Conservation (phyloP, 129 eudicot genomes). For the Ambrosia artemisiifolia region DNA sequence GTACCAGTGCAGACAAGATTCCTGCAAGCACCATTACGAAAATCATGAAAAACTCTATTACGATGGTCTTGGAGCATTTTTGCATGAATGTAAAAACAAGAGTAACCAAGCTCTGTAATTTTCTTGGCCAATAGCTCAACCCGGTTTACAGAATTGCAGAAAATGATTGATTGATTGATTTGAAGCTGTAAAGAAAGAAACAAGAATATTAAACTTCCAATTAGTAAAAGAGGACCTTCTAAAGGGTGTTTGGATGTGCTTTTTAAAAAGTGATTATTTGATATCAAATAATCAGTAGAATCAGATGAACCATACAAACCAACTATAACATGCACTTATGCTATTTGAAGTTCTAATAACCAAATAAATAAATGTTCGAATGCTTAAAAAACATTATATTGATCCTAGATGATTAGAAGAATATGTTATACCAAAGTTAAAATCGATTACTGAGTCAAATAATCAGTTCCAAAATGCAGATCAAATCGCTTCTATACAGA, state of each 20-base stretch:
- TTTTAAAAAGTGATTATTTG: neutral
- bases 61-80: constrained; percentile 97
- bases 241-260: neutral
- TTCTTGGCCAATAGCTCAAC: constrained; percentile 89
- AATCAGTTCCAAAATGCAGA: neutral
- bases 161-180: constrained; percentile 86
- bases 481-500: neutral
- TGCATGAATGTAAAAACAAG: constrained; percentile 95
- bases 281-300: neutral
- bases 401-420: neutral
- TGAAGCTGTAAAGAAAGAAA: constrained; percentile 58
- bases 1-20: constrained; percentile 95
- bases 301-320: neutral
- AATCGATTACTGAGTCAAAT: neutral
- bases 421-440: neutral
- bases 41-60: constrained; percentile 90
- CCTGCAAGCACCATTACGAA: constrained; percentile 93
- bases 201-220: neutral
- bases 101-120: constrained; percentile 89
- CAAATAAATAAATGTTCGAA: neutral
- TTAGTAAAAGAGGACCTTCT: neutral
- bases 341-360: neutral
- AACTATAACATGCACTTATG: neutral
- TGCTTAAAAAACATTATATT: neutral
- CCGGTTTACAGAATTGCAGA: constrained; percentile 91